A percentile compares a stretch with the other conserved stretches of the same genome.
Evolutionary conservation across 805 yeast genomes (phyloP).

Genomic region (Saturnispora silvae): DNA sequence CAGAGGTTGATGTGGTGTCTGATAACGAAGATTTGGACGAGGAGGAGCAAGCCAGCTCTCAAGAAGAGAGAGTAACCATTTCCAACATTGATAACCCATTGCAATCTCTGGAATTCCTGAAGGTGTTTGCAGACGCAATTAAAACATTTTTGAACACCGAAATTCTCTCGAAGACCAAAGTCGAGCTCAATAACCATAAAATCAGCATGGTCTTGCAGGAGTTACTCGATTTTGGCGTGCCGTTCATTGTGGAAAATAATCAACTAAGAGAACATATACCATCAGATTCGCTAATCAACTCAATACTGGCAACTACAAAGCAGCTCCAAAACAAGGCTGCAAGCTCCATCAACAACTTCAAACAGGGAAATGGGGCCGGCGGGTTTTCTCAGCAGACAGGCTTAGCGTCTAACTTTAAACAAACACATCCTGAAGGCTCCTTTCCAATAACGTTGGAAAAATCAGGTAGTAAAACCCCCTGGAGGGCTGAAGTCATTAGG

Average conservation of each 20-base stretch:
- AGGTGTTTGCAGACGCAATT: constrained; percentile 30
- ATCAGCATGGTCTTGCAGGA: constrained; percentile 63
- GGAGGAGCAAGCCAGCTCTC: neutral
- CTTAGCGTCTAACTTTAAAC: constrained; percentile 1
- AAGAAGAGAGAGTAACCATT: neutral
- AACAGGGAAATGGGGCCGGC: constrained; percentile 15
- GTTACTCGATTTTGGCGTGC: constrained; percentile 68
- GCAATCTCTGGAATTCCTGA: constrained; percentile 32
- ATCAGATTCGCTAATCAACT: constrained; percentile 42
- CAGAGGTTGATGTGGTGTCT: constrained; percentile 20
- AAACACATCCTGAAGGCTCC: no score
- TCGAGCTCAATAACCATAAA: constrained; percentile 63
- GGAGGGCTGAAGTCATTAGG: constrained; percentile 68
- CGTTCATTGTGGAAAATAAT: constrained; percentile 63
- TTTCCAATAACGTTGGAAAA: constrained; percentile 27
- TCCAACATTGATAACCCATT: constrained; percentile 29
- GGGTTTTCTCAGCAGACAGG: constrained; percentile 10
- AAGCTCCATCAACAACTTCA: constrained; percentile 20
- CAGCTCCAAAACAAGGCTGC: constrained; percentile 26
- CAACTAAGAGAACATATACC: constrained; percentile 63
- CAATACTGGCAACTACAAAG: constrained; percentile 35
- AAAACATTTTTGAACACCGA: constrained; percentile 32
- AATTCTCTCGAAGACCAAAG: constrained; percentile 44
- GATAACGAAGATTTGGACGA: constrained; percentile 21
- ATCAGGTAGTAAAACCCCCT: constrained; percentile 41